Percentiles rank a stretch among this genome's conserved stretches.
Conservation (phyloP, 768 basidiomycete species). For the Tricholoma terreum region DNA sequence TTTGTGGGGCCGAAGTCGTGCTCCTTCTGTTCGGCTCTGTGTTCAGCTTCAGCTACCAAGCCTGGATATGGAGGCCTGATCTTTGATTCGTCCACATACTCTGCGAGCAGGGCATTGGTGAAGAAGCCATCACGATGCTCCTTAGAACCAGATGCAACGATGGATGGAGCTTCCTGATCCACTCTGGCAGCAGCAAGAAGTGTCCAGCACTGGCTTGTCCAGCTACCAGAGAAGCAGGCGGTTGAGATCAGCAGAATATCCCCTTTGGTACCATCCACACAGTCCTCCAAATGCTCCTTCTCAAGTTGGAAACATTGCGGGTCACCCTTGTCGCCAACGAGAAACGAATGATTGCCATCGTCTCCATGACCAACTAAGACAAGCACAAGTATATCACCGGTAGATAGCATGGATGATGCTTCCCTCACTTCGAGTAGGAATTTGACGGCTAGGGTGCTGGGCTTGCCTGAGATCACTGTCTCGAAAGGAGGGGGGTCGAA, state of each 20-base stretch:
- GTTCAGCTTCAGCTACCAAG: background rate
- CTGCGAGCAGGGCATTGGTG: background rate
- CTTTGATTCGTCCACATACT: background rate
- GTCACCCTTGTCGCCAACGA: background rate
- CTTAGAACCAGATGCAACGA: background rate
- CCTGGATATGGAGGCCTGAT: background rate
- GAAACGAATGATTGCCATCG: background rate
- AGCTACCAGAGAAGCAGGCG: background rate
- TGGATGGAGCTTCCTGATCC: background rate
- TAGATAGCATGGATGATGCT: background rate
- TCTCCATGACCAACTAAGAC: background rate
- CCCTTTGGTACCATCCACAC: background rate
- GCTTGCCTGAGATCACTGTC: background rate
- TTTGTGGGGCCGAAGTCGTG: background rate
- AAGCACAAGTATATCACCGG: background rate
- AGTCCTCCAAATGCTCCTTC: background rate
- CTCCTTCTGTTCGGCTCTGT: background rate
- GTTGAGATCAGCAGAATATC: background rate
- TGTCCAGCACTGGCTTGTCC: background rate
- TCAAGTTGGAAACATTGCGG: background rate
- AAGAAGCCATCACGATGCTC: background rate
- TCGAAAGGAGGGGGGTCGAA: background rate
- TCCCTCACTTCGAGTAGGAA: background rate
- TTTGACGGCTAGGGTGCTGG: background rate
- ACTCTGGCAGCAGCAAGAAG: background rate